Conservation (phyloP, 306 rosid genomes). For the Vigna mungo region DNA sequence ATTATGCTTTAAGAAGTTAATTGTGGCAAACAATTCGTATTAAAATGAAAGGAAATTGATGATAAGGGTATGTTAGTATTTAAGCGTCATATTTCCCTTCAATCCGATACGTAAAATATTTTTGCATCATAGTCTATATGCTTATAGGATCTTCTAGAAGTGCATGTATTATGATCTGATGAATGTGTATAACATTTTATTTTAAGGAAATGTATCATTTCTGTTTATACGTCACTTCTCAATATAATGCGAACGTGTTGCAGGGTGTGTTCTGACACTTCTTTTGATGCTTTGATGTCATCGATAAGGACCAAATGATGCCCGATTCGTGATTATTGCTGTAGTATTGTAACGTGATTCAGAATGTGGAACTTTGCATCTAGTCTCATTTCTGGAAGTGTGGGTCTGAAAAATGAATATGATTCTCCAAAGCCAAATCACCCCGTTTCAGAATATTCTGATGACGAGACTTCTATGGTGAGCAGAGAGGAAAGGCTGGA, state of each 20-base stretch:
- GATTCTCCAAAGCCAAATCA: slow-evolving; percentile 49
- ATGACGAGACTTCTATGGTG: slow-evolving; percentile 70
- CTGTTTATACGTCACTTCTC: slow-evolving; percentile 13
- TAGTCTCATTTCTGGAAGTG: slow-evolving; percentile 63
- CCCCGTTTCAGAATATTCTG: slow-evolving; percentile 66
- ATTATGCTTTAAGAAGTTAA: background rate
- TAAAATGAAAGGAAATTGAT: background rate
- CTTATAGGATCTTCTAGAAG: background rate
- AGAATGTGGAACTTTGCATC: slow-evolving; percentile 85
- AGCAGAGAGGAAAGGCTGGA: slow-evolving; percentile 81
- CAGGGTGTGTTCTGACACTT: slow-evolving; percentile 9
- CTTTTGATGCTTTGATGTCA: slow-evolving; percentile 23
- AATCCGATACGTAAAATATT: background rate
- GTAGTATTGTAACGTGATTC: slow-evolving; percentile 33
- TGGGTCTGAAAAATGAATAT: slow-evolving; percentile 53
- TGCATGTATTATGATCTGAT: background rate
- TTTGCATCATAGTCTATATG: background rate
- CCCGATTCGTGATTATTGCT: slow-evolving; percentile 40
- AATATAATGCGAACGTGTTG: slow-evolving; percentile 1
- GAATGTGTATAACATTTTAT: slow-evolving; percentile 2
- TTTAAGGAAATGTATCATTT: background rate
- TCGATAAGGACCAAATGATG: slow-evolving; percentile 38
- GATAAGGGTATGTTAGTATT: background rate
- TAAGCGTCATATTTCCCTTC: too few species aligned
- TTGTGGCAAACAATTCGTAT: background rate